Base-by-base conservation (phyloP, 1,284 basidiomycete species). In the Moniliella sp. region DNA sequence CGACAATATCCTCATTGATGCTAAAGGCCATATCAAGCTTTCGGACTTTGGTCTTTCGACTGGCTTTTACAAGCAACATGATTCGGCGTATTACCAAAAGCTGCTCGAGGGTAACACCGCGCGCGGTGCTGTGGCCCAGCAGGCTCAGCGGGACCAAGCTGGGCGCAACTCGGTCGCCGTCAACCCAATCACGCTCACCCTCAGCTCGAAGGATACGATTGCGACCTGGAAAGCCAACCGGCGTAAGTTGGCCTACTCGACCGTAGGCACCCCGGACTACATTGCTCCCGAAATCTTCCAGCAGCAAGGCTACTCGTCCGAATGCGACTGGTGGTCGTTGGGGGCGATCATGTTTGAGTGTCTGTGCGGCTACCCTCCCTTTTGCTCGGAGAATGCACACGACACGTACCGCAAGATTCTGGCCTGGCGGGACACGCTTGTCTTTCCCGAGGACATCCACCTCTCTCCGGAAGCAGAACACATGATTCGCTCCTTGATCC, bases 281-380 rank as follows among this genome's bases (percentile, higher is more conserved):
- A 78, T 81, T 81, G 83, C 80, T 7, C 82, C 83, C 18, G 88
- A 94, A 61, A 86, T 94, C 25, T 80, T 97, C 48, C 72, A 83
- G 21, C 68, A 68, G 0, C 47, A 62, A 53, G 86, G 84, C 15
- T 94, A 94, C 62, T 75, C 79, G 29, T 86, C 80, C 62, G 78
- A 77, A 19, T 91, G 82, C 58, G 86, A 94, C 57, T 94, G 84
- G 84, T 94, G 88, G 86, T 83, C 79, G 58, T 68, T 93, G 30
- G 84, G 84, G 14, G 77, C 88, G 33, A 88, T 91, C 57, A 75
- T 82, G 37, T 43, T 45, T 27, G 60, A 62, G 37, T 58, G 59
- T 53, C 43, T 60, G 25, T 54, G 37, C 47, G 84, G 81, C 32
- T 86, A 79, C 61, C 84, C 84, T 11, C 84, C 86, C 0, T 64